Evolutionary conservation across 2,329 filamentous ascomycete genomes (phyloP), one percentile per base, ranked within the genome.

Genomic region (Leptographium lundbergii): DNA sequence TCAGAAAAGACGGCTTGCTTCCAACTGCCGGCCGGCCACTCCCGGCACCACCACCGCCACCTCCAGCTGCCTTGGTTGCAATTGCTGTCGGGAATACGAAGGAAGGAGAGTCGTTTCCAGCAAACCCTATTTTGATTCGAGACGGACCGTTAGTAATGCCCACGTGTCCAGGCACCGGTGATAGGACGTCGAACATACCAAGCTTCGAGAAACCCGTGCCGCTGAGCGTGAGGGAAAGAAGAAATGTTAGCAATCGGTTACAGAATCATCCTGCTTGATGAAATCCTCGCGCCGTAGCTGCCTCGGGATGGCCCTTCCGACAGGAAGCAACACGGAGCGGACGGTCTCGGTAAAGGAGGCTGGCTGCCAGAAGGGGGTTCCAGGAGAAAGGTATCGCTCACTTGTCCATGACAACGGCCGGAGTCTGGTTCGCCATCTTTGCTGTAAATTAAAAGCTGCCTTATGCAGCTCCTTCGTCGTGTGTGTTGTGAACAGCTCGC

Each of bases 371-470:
- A 24, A 42, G 48, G 29, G 39, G 42, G 27, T 10, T n/a, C 53
- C 10, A 34, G 63, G 65, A 63, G 61, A 53, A n/a, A 7, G 42
- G 42, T 3, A 59, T 58, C 34, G 62, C 90, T 77, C 87, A 96
- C 94, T 99, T 99, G 94, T 99, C 94, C 92, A 99, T 99, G 90
- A 99, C 94, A 96, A 99, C 94, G 89, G 94, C 94, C 69, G 94
- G 94, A 73, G 94, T 97, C 85, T 97, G 92, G 78, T 88, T 88
- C 72, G 94, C 92, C 94, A 99, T 99, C 68, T 72, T 79, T 72
- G 69, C 65, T 61, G 57, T 57, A 24, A 11, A 42, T 24, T 24
- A n/a, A n/a, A 51, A 17, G 54, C 54, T 58, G 53, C 52, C 19
- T 6, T 32, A 17, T 27, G 52, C 59, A 57, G 59, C 60, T 58